phyloP scores from a whole-genome alignment of 2,329 filamentous ascomycete species.

The Fusarium penzigii region DNA sequence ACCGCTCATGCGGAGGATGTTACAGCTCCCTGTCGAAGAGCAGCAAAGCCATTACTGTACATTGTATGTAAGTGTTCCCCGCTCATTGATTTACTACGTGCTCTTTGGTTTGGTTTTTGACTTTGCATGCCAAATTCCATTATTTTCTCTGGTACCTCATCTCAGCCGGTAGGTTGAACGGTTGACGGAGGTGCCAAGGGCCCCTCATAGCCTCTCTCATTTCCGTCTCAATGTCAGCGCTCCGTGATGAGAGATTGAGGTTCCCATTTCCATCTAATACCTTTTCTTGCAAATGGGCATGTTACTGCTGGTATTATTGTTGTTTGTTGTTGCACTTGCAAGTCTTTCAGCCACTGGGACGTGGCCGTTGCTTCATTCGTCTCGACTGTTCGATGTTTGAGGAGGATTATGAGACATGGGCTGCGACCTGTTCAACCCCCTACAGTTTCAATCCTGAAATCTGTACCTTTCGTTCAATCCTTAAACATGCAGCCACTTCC shows the following conservation, averaged over 20 bases:
- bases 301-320: not conserved
- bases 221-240: not conserved
- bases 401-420: not conserved
- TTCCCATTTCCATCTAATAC: not conserved
- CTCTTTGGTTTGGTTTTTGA: no score
- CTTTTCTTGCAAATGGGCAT: not conserved
- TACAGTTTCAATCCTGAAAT: not conserved
- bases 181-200: not conserved
- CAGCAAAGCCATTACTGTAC: not conserved
- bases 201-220: not conserved
- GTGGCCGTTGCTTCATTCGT: not conserved
- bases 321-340: no score
- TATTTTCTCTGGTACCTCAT: not conserved
- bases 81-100: conserved; percentile 1
- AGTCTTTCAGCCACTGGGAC: not conserved
- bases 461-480: not conserved
- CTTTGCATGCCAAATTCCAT: not conserved
- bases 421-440: not conserved
- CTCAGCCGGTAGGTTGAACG: not conserved
- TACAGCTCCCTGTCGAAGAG: no score
- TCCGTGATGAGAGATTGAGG: not conserved
- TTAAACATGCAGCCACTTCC: not conserved
- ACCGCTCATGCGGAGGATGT: no score
- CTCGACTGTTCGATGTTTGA: not conserved
- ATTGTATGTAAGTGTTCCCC: conserved; percentile 10